These are phyloP conservation scores for Pseudonectria buxi DNA, from an alignment of 2,329 filamentous ascomycete species.

Conservation along the genomic window DNA sequence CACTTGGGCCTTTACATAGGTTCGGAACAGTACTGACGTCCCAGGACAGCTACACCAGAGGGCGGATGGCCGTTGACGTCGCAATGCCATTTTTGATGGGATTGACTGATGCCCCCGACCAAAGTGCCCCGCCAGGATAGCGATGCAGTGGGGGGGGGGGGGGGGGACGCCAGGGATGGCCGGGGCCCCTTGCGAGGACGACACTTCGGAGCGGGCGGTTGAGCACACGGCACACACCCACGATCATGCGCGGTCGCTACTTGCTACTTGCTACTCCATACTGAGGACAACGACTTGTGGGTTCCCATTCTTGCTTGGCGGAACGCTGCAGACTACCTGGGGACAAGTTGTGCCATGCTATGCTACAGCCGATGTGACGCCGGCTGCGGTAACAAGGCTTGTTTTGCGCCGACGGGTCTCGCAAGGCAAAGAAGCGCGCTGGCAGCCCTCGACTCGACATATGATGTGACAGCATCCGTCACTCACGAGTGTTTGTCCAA, in stretches of 20 bases:
- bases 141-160: constrained; percentile 19
- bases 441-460: constrained; percentile 1
- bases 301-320: too few species aligned
- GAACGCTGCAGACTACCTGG: too few species aligned
- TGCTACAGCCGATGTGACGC: constrained; percentile 7
- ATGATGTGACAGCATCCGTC: constrained; percentile 17
- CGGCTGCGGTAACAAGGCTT: neutral
- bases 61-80: constrained; percentile 22
- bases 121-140: constrained; percentile 10
- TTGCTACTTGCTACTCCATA: too few species aligned
- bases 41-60: constrained; percentile 21
- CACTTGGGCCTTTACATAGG: constrained; percentile 17
- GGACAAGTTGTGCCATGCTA: too few species aligned
- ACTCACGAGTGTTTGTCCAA: constrained; percentile 16
- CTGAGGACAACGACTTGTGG: too few species aligned
- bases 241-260: too few species aligned
- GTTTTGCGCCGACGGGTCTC: neutral
- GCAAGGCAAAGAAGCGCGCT: neutral
- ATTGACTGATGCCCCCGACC: constrained; percentile 19
- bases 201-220: too few species aligned
- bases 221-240: too few species aligned
- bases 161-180: constrained; percentile 18
- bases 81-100: constrained; percentile 23
- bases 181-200: constrained; percentile 19
- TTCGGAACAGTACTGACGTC: constrained; percentile 19